These are phyloP conservation scores for Acanthamoeba culbertsoni DNA, from an alignment of 208 protist genomes.

Conservation along the genomic window DNA sequence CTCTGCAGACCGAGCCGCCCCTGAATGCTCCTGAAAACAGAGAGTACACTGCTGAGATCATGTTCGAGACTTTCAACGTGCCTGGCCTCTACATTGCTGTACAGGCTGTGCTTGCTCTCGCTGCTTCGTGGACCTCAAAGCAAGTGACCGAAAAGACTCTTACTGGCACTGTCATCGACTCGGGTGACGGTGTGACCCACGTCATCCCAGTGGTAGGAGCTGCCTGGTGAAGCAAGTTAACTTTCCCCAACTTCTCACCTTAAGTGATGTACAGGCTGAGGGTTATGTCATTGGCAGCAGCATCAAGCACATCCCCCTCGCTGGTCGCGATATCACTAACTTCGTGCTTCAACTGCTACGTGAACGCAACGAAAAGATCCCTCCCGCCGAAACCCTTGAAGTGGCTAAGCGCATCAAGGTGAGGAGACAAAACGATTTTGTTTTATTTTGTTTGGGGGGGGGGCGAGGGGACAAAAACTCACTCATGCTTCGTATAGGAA, in stretches of 20 bases:
- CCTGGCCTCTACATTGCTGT: slow-evolving; percentile 96
- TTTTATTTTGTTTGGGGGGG: neutral
- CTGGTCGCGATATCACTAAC: slow-evolving; percentile 95
- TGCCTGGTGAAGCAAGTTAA: too few species aligned
- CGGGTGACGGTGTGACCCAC: slow-evolving; percentile 97
- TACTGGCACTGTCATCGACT: slow-evolving; percentile 96
- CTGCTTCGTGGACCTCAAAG: slow-evolving; percentile 90
- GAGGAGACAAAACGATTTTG: neutral
- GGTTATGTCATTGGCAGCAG: slow-evolving; percentile 95
- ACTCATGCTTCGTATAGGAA: too few species aligned
- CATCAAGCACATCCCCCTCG: slow-evolving; percentile 96
- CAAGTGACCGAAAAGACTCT: slow-evolving; percentile 80
- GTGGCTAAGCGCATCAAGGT: slow-evolving; percentile 93
- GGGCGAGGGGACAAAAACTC: too few species aligned
- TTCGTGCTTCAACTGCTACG: slow-evolving; percentile 93
- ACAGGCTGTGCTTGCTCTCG: slow-evolving; percentile 95
- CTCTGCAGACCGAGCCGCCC: slow-evolving; percentile 92
- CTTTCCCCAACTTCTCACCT: slow-evolving; percentile 63
- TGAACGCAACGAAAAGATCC: slow-evolving; percentile 89
- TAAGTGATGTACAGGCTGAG: slow-evolving; percentile 78
- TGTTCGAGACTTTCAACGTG: slow-evolving; percentile 99
- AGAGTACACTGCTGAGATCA: slow-evolving; percentile 97
- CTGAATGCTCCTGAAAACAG: slow-evolving; percentile 97
- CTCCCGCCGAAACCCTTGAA: slow-evolving; percentile 89
- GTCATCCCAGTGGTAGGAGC: slow-evolving; percentile 92